Conservation (phyloP, 2,329 filamentous ascomycete species). For the Aspergillus texensis region DNA sequence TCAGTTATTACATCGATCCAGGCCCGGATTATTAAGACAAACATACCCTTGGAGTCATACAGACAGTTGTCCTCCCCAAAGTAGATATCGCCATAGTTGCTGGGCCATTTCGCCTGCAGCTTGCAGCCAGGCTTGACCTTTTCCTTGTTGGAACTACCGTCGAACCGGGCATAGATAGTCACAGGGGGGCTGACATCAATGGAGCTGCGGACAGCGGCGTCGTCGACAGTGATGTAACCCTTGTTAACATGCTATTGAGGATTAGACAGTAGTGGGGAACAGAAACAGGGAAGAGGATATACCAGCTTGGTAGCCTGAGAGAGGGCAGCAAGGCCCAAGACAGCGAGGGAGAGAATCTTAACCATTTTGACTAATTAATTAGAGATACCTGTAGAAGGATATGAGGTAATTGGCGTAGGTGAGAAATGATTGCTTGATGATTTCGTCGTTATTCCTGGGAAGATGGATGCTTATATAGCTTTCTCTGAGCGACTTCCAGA, state of each 20-base stretch:
- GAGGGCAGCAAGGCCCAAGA: not conserved
- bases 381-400: not conserved
- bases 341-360: not conserved
- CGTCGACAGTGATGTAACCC: not conserved
- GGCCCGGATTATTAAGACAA: rapidly evolving
- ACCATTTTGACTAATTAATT: not conserved
- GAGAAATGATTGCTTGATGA: not conserved
- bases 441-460: not conserved
- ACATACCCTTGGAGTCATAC: not conserved
- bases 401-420: not conserved
- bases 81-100: slow-evolving; percentile 2
- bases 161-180: slow-evolving; percentile 5
- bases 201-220: not conserved
- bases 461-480: not conserved
- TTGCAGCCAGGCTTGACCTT: not conserved
- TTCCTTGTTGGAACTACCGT: not conserved
- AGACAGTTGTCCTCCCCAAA: not conserved
- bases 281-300: not conserved
- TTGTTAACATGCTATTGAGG: not conserved
- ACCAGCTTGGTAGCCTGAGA: not conserved
- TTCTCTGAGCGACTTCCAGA: not conserved
- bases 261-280: not conserved
- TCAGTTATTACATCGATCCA: not conserved
- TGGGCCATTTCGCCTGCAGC: not conserved
- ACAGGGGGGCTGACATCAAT: not conserved